Evolutionary conservation across 2,329 filamentous ascomycete genomes (phyloP).

Genomic region (Paraconiothyrium sp.): DNA sequence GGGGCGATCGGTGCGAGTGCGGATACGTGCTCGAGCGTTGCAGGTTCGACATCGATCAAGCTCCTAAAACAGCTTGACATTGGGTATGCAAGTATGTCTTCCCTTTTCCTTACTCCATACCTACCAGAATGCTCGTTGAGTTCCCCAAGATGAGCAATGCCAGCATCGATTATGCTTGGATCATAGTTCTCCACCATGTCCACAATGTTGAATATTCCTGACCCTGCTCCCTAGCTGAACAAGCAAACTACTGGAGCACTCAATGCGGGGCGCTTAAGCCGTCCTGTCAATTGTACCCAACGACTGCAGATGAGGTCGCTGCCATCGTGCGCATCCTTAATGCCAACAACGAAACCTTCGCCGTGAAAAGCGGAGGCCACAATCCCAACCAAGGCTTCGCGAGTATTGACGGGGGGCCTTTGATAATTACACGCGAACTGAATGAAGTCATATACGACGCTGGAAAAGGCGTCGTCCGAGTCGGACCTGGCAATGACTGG

Average conservation of each 20-base stretch:
- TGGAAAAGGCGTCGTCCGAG: slow-evolving; percentile 28
- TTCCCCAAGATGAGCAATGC: neutral
- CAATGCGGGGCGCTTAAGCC: slow-evolving; percentile 38
- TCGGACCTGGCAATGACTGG: slow-evolving; percentile 44
- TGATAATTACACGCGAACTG: slow-evolving; percentile 56
- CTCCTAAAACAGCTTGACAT: slow-evolving; percentile 20
- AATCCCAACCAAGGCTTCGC: slow-evolving; percentile 57
- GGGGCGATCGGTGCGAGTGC: neutral
- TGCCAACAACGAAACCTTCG: slow-evolving; percentile 58
- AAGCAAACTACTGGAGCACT: slow-evolving; percentile 37
- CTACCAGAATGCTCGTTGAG: neutral
- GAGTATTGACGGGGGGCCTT: slow-evolving; percentile 54
- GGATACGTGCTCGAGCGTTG: slow-evolving; percentile 31
- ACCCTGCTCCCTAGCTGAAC: slow-evolving; percentile 19
- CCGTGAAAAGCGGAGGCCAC: slow-evolving; percentile 63
- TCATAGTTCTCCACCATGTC: no score
- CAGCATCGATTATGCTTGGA: neutral
- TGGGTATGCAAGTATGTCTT: slow-evolving; percentile 22
- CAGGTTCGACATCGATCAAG: slow-evolving; percentile 20
- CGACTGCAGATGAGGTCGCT: slow-evolving; percentile 60
- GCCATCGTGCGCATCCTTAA: slow-evolving; percentile 60
- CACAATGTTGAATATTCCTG: no score
- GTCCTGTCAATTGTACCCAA: slow-evolving; percentile 38
- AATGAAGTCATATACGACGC: slow-evolving; percentile 32
- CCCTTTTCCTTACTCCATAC: neutral